Evolutionary conservation across 2,329 filamentous ascomycete species (phyloP), one percentile per base, ranked within the genome.

Genomic region (Aspergillus persii): DNA sequence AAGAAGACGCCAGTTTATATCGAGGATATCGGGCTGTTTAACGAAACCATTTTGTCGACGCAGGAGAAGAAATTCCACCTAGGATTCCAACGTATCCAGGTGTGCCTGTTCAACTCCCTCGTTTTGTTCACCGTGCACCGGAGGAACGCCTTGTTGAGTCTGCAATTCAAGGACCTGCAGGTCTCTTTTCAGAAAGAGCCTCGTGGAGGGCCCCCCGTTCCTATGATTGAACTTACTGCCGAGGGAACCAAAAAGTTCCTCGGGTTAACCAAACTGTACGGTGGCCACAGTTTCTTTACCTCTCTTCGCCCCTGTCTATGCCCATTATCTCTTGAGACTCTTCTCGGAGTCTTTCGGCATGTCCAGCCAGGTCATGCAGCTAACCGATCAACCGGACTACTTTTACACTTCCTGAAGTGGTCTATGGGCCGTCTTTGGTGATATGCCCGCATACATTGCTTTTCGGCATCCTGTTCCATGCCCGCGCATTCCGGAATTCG

Each of bases 231-330:
- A 53, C 57, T 69, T 23, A 26, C 56, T 48, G 56, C 61, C 6
- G 26, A 66, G 50, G 59, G 62, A 58, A 51, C 63, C 11, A 70
- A 70, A 60, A 62, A 57, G 58, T 53, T 33, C 41, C 58, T 70
- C 36, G 58, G 61, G 15, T 65, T 65, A 49, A 61, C 56, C 36
- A 63, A 66, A 50, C 50, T 68, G 61, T 68, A 68, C 48, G 53
- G 61, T 29, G 53, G 8, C 39, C 41, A 39, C 18, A n/a, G n/a
- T n/a, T n/a, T 54, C 8, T 46, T 18, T 53, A 39, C 27, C 46
- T 53, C 39, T 27, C 29, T 15, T 57, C 18, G n/a, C n/a, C n/a
- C n/a, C n/a, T n/a, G n/a, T n/a, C n/a, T n/a, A n/a, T n/a, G n/a
- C n/a, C n/a, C n/a, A n/a, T n/a, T n/a, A n/a, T n/a, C n/a, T n/a